A percentile compares a stretch with the other conserved stretches of the same genome.
These are phyloP conservation scores for Scenedesmus sp. DNA, from an alignment of 163 green algal species.

Conservation along the genomic window DNA sequence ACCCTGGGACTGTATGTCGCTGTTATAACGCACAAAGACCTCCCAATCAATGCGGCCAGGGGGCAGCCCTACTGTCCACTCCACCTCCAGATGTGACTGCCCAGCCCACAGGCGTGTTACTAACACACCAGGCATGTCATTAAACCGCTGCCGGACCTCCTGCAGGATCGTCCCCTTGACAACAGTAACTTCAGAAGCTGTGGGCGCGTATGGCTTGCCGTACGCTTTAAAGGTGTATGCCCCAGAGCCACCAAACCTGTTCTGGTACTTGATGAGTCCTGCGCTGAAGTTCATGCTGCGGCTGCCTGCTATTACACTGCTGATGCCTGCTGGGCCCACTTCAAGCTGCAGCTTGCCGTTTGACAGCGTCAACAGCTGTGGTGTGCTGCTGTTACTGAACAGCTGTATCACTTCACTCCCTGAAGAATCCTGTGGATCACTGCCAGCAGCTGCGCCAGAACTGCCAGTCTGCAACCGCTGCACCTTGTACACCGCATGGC, in stretches of 20 bases:
- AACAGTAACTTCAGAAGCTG: background rate
- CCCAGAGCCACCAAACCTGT: background rate
- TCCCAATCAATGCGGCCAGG: constrained; percentile 1
- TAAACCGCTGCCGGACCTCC: constrained; percentile 3
- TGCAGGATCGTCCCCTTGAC: background rate
- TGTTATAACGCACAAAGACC: constrained; percentile 24
- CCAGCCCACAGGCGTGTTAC: constrained; percentile 68
- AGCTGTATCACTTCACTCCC: background rate
- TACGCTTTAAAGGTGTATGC: constrained; percentile 13
- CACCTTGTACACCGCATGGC: constrained; percentile 66
- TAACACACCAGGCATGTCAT: background rate
- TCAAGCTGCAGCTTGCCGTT: background rate
- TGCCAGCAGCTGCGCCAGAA: background rate
- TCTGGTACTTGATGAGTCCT: background rate
- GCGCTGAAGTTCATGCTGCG: background rate
- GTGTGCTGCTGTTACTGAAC: background rate
- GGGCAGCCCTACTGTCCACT: constrained; percentile 83
- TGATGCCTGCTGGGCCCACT: background rate
- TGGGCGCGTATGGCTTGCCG: background rate
- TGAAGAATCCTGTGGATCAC: background rate
- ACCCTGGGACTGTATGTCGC: constrained; percentile 13
- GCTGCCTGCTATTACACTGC: background rate
- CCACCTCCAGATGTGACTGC: constrained; percentile 71
- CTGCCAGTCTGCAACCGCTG: background rate
- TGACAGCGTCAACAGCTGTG: background rate